Evolutionary conservation across 2,329 filamentous ascomycete genomes (phyloP).

Genomic region (Paracoccidioides brasiliensis): DNA sequence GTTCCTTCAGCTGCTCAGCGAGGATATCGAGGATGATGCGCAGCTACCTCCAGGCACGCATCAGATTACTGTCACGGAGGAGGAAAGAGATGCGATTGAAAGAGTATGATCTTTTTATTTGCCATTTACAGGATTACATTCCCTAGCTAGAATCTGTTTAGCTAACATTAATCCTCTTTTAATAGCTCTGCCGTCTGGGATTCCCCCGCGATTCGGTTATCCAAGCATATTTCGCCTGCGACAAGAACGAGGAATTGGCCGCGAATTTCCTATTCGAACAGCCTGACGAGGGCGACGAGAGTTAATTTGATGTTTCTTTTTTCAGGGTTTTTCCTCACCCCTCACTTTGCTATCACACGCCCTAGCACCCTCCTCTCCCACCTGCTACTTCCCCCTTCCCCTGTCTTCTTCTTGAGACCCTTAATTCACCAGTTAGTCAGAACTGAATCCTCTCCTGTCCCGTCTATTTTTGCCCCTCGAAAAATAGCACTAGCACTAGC

Average conservation of each 20-base stretch:
- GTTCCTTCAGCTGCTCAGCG: slow-evolving; percentile 79
- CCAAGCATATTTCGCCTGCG: slow-evolving; percentile 96
- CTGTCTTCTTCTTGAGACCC: too few relatives aligned
- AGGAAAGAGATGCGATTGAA: slow-evolving; percentile 95
- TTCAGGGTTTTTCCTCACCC: not conserved
- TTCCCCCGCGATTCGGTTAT: slow-evolving; percentile 90
- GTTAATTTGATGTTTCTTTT: not conserved
- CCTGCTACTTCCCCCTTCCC: not conserved
- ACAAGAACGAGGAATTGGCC: slow-evolving; percentile 97
- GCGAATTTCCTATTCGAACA: slow-evolving; percentile 98
- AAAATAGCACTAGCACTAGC: not conserved
- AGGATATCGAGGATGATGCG: slow-evolving; percentile 71
- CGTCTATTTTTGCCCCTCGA: not conserved
- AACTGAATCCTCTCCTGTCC: not conserved
- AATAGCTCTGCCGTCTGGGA: slow-evolving; percentile 74
- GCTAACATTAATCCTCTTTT: not conserved
- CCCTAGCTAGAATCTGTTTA: not conserved
- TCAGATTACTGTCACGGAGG: slow-evolving; percentile 73
- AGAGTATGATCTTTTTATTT: slow-evolving; percentile 45
- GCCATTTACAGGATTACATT: not conserved
- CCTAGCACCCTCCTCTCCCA: too few relatives aligned
- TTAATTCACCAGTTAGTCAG: too few relatives aligned
- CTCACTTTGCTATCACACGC: not conserved
- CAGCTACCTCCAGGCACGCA: slow-evolving; percentile 63
- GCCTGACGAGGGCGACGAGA: slow-evolving; percentile 59